Conservation (phyloP, 2,329 filamentous ascomycete genomes). For the Colletotrichum sp. region DNA sequence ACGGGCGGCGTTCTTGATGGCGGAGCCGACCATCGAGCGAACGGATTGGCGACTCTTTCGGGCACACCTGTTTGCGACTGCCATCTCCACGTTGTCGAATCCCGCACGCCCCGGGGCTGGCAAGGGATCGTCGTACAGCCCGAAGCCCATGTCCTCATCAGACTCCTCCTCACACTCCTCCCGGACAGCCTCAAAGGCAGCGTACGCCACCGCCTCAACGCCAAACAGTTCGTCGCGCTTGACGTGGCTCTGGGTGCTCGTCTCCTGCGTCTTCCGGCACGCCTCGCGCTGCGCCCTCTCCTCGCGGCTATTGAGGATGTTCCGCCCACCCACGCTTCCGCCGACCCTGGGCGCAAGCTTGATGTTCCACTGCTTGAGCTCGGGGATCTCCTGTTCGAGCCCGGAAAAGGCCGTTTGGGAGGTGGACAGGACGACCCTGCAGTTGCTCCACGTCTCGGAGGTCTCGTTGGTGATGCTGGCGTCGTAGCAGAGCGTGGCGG, state of each 20-base stretch:
- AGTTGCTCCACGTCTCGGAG: conserved; percentile 66
- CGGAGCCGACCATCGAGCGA: neutral
- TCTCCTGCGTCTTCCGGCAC: conserved; percentile 33
- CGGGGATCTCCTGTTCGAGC: conserved; percentile 59
- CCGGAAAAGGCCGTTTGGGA: conserved; percentile 64
- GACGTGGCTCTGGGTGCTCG: neutral
- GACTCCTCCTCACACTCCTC: neutral
- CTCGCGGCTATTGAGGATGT: conserved; percentile 41
- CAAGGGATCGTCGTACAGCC: neutral
- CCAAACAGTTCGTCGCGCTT: neutral
- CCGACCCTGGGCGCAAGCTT: conserved; percentile 42
- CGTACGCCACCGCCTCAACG: neutral
- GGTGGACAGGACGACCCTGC: conserved; percentile 65
- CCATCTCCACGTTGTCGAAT: neutral
- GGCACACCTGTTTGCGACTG: neutral
- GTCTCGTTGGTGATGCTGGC: conserved; percentile 66
- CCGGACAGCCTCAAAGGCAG: neutral
- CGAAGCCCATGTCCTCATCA: neutral
- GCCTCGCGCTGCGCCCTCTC: conserved; percentile 36
- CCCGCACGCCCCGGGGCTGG: conserved; percentile 6
- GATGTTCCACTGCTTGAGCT: conserved; percentile 61
- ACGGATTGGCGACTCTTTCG: neutral
- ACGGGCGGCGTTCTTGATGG: neutral
- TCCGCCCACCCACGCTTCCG: conserved; percentile 7
- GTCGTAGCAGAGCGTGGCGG: conserved; percentile 62